These are phyloP conservation scores for Podospora bellae-mahoneyi DNA, from an alignment of 495 filamentous ascomycete genomes.

Conservation along the genomic window DNA sequence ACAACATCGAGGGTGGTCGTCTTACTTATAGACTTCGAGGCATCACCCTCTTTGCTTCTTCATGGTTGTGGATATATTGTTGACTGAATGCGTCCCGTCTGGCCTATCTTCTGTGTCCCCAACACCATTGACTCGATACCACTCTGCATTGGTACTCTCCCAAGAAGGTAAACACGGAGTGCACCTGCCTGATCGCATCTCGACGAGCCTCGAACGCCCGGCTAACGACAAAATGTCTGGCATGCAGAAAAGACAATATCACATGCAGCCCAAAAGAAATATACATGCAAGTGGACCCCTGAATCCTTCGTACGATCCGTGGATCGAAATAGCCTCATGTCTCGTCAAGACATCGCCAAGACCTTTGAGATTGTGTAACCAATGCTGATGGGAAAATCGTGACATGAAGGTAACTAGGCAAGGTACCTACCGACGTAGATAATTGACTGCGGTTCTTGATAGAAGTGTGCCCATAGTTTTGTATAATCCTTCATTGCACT, in stretches of 20 bases:
- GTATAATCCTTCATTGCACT: neutral
- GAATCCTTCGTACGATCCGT: neutral
- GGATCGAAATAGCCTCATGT: neutral
- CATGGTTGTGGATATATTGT: neutral
- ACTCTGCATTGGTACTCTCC: conserved; percentile 16
- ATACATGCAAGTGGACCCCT: neutral
- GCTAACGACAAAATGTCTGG: neutral
- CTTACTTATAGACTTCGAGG: conserved; percentile 9
- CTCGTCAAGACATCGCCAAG: neutral
- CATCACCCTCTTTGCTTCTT: neutral
- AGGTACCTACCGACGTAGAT: no score
- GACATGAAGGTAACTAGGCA: neutral
- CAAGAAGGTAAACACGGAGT: neutral
- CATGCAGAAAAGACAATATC: neutral
- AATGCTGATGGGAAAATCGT: neutral
- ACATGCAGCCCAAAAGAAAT: neutral
- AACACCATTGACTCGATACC: neutral
- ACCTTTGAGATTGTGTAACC: neutral
- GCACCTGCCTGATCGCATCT: neutral
- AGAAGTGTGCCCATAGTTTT: neutral
- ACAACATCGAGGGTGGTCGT: conserved; percentile 13
- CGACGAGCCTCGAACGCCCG: neutral
- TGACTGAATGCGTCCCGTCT: neutral
- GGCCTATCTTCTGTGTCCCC: conserved; percentile 4
- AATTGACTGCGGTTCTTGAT: neutral